These are phyloP conservation scores for Epichloe amarillans DNA, from an alignment of 2,329 filamentous ascomycete species.

Conservation along the genomic window DNA sequence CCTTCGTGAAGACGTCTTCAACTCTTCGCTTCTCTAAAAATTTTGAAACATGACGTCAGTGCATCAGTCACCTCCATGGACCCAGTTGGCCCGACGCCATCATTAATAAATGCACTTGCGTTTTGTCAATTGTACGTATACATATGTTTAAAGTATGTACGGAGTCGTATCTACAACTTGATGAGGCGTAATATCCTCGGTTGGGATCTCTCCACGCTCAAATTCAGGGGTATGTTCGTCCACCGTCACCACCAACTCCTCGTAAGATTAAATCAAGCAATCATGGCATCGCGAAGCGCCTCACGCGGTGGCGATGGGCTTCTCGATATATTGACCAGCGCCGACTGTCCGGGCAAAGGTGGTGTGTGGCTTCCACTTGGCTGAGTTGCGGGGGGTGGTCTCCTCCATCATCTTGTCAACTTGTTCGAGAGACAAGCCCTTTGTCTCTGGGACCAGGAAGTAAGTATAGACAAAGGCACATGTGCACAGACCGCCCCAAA, in stretches of 20 bases:
- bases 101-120: no score
- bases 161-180: background rate
- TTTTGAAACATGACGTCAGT: no score
- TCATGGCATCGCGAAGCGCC: background rate
- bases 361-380: slow-evolving; percentile 59
- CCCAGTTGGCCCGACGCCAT: no score
- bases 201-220: background rate
- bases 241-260: background rate
- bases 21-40: no score
- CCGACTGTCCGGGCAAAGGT: slow-evolving; percentile 46
- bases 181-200: background rate
- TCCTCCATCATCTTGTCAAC: slow-evolving; percentile 85
- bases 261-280: background rate
- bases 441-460: slow-evolving; percentile 63
- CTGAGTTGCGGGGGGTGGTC: slow-evolving; percentile 61
- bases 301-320: slow-evolving; percentile 9
- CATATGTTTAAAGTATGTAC: background rate
- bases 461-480: slow-evolving; percentile 50
- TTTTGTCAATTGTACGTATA: background rate
- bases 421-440: slow-evolving; percentile 66
- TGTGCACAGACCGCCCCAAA: slow-evolving; percentile 58
- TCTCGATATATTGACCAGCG: slow-evolving; percentile 19
- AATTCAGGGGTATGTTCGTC: slow-evolving; percentile 1
- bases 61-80: no score
- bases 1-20: no score